phyloP scores from a whole-genome alignment of 2,329 filamentous ascomycete genomes.

The Mariannaea sp. region DNA sequence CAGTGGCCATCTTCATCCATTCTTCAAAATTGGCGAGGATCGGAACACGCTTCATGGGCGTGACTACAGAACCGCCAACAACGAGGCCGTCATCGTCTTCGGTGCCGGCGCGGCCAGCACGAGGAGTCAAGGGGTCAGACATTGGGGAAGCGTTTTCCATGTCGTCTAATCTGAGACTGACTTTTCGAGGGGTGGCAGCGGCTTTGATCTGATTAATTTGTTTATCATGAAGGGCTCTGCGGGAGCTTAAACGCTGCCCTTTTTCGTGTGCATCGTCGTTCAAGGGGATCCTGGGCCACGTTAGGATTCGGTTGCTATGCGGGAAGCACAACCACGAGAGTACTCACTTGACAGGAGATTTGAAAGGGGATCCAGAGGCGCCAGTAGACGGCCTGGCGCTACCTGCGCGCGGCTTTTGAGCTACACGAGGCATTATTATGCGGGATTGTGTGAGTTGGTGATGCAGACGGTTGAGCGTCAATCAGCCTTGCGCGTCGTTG shows the following conservation, averaged over 20 bases:
- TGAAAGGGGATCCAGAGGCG: constrained; percentile 57
- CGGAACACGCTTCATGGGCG: constrained; percentile 94
- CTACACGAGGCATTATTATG: constrained; percentile 61
- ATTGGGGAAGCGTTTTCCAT: constrained; percentile 61
- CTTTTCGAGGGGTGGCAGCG: constrained; percentile 70
- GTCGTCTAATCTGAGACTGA: constrained; percentile 62
- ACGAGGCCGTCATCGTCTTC: constrained; percentile 64
- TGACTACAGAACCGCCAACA: constrained; percentile 77
- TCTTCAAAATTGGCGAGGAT: constrained; percentile 98
- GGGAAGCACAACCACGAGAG: not conserved
- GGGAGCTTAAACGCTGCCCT: constrained; percentile 81
- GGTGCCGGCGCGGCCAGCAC: constrained; percentile 40
- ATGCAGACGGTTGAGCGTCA: constrained; percentile 26
- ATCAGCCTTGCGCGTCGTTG: constrained; percentile 37
- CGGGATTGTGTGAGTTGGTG: constrained; percentile 22
- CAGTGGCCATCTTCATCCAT: constrained; percentile 99
- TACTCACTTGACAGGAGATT: constrained; percentile 61
- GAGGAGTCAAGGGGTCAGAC: constrained; percentile 61
- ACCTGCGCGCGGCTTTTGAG: constrained; percentile 57
- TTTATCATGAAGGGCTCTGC: constrained; percentile 85
- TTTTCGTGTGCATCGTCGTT: constrained; percentile 96
- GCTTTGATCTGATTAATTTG: constrained; percentile 89
- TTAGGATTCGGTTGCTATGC: constrained; percentile 20
- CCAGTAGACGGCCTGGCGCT: constrained; percentile 54
- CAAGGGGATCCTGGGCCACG: constrained; percentile 74